A percentile compares a stretch with the other conserved stretches of the same genome.
Conservation (phyloP, 164 flowering plant genomes). For the Macadamia tetraphylla region DNA sequence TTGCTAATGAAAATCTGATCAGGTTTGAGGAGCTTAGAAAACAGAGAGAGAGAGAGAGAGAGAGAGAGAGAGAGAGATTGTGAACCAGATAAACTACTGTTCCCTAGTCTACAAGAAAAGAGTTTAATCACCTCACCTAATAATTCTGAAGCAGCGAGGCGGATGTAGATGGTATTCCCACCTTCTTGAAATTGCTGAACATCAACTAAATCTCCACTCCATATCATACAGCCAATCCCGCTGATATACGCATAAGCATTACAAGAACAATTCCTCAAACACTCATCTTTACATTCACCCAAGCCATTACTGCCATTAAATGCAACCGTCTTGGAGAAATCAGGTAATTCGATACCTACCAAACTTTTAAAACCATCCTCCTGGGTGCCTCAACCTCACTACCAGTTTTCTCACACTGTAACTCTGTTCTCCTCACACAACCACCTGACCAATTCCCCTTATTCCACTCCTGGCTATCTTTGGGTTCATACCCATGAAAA, state of each 20-base stretch:
- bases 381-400: neutral
- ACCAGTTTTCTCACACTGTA: conserved; percentile 10
- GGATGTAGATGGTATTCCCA: neutral
- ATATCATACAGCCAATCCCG: conserved; percentile 7
- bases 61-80: too few relatives aligned
- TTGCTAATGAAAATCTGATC: too few relatives aligned
- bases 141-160: conserved; percentile 35
- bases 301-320: neutral
- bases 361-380: conserved; percentile 10
- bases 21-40: neutral
- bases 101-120: too few relatives aligned
- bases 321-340: neutral
- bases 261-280: conserved; percentile 17
- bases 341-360: conserved; percentile 8
- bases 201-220: conserved; percentile 6
- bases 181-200: neutral
- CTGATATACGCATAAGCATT: conserved; percentile 2
- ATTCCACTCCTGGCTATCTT: conserved; percentile 6
- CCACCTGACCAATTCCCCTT: conserved; percentile 14
- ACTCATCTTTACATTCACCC: neutral
- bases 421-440: conserved; percentile 14
- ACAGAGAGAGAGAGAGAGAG: neutral
- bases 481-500: conserved; percentile 15
- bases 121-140: conserved; percentile 28
- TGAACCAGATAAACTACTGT: too few relatives aligned